A percentile compares a stretch with the other conserved stretches of the same genome.
phyloP scores from a whole-genome alignment of 371 early-diverging fungal species.

The Quaeritorhiza haematococci region DNA sequence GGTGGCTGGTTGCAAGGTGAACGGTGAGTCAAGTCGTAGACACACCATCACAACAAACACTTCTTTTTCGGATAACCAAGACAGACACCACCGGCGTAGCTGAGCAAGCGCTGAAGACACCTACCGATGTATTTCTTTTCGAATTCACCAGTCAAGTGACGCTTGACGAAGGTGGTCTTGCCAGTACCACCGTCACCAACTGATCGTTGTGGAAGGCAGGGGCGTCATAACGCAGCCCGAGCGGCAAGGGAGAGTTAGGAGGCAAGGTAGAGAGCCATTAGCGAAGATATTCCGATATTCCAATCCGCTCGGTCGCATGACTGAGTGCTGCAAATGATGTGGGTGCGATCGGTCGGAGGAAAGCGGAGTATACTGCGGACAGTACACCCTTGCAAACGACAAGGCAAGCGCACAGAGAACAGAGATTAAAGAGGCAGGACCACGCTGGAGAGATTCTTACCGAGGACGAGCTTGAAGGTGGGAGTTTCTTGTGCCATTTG shows the following conservation, averaged over 20 bases:
- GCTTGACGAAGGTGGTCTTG: slow-evolving; percentile 99
- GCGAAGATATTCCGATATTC: background rate
- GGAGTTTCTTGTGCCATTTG: slow-evolving; percentile 39
- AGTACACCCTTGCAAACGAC: too few relatives aligned
- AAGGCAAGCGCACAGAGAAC: background rate
- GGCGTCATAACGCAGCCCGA: too few relatives aligned
- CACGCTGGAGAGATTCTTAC: slow-evolving; percentile 28
- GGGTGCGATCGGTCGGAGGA: too few relatives aligned
- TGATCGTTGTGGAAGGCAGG: slow-evolving; percentile 8
- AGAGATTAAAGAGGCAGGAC: background rate
- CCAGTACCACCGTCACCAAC: slow-evolving; percentile 99
- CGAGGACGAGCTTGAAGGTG: slow-evolving; percentile 82
- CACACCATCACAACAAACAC: background rate
- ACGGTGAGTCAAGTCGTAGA: too few relatives aligned
- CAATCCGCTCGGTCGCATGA: background rate
- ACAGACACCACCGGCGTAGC: background rate
- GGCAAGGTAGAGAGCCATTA: too few relatives aligned
- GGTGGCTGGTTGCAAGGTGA: too few relatives aligned
- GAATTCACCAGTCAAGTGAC: slow-evolving; percentile 99
- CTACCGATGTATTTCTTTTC: slow-evolving; percentile 99
- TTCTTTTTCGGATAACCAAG: background rate
- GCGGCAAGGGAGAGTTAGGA: too few relatives aligned
- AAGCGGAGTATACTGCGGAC: too few relatives aligned
- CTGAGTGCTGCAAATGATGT: too few relatives aligned
- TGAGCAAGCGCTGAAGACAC: slow-evolving; percentile 26